Percentiles rank a stretch among this genome's conserved stretches.
Evolutionary conservation across 441 rosid genomes (phyloP).

Genomic region (Corymbia citriodora): DNA sequence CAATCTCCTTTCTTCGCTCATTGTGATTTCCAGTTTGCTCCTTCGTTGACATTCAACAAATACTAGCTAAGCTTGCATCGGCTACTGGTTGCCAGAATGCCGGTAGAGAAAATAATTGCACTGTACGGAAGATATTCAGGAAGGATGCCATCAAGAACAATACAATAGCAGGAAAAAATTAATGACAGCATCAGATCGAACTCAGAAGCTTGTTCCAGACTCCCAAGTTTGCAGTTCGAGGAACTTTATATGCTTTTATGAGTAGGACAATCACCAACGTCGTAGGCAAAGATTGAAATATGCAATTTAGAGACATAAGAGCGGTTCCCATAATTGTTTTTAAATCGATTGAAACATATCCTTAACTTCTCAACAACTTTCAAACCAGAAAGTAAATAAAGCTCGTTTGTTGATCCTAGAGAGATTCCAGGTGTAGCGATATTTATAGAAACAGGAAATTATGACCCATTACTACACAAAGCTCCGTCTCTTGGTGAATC

Average conservation of each 20-base stretch:
- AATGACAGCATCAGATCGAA: neutral
- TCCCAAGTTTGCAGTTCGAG: neutral
- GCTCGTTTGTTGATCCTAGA: too few relatives aligned
- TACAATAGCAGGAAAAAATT: neutral
- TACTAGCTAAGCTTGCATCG: neutral
- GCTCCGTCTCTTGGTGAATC: fast-evolving
- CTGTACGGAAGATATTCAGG: neutral
- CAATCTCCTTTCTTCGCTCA: neutral
- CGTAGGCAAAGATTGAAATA: neutral
- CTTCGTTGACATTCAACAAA: neutral
- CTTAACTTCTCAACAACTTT: neutral
- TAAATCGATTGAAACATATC: neutral
- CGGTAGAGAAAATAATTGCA: neutral
- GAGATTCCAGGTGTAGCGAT: neutral
- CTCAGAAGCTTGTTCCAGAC: neutral
- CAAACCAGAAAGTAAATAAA: neutral
- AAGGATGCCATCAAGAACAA: neutral
- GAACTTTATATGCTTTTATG: neutral
- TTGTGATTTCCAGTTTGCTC: neutral
- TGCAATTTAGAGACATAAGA: neutral
- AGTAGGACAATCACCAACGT: neutral
- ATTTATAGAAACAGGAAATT: neutral
- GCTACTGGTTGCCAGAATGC: neutral
- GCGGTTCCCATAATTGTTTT: neutral
- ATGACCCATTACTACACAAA: neutral